Base-by-base conservation (phyloP, 2,329 filamentous ascomycete species). In the Colletotrichum caudatum region DNA sequence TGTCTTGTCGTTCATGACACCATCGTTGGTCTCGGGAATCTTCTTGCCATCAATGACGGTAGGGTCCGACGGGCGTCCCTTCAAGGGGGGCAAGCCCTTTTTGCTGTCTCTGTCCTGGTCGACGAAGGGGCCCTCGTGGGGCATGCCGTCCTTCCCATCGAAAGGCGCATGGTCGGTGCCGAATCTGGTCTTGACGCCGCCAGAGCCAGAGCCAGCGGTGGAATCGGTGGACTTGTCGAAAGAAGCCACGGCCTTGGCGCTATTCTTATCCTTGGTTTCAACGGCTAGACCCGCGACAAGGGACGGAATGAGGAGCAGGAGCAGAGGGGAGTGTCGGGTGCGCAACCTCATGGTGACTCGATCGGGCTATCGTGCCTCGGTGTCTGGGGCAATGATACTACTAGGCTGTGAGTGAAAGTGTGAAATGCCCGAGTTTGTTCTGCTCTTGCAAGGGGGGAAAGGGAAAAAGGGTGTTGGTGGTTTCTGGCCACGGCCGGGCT, bases 71-170 rank as follows among this genome's bases (percentile, higher is more conserved):
- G 86, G 84, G n/a, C 85, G 82, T 69, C 86, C 85, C 76, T 87
- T 86, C 33, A 87, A 78, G 8, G 81, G 75, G 1, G 86, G 83
- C 20, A 85, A 77, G 35, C 82, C 79, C 64, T 81, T 79, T 59
- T 81, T 81, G 29, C 16, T 48, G 56, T 83, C 81, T 58, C 71
- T 72, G 60, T 71, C 72, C 56, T 75, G 74, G 71, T 87, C 84
- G 69, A 95, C 90, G 78, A 90, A 91, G 7, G 96, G 96, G 1
- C 96, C 96, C 26, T 92, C 90, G 79, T 98, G 95, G 58, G 96
- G 96, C 83, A 95, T 96, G 59, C 96, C 96, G 83, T 98, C 96
- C 77, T 93, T 92, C 57, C 95, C 95, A 80, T 98, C 96, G 26
- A 98, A 92, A 0, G 95, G 95, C 67, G 93, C 94, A 84, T 96